Conservation (phyloP, 768 basidiomycete genomes). For the Royoungia palumana region DNA sequence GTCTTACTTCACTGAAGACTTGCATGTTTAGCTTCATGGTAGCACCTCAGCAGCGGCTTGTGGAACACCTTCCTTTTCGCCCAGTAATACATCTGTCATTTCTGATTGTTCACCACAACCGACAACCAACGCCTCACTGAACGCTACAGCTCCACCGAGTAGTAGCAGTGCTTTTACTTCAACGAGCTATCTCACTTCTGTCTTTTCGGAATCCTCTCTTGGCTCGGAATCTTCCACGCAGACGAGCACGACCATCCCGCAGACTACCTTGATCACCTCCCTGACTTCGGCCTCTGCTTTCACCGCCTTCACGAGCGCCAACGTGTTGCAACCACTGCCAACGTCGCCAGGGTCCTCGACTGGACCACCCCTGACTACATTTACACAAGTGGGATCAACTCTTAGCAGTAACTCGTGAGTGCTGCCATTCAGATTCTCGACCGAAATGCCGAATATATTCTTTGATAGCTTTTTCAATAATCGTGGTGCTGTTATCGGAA, state of each 20-base stretch:
- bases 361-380: constrained; percentile 38
- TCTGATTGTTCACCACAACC: constrained; percentile 2
- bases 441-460: constrained; percentile 1
- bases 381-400: constrained; percentile 39
- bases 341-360: constrained; percentile 47
- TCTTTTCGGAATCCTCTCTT: background rate
- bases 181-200: background rate
- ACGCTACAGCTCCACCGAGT: background rate
- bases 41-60: background rate
- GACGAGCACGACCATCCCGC: constrained; percentile 41
- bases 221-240: constrained; percentile 15
- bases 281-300: too few species aligned
- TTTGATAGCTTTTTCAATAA: constrained; percentile 57
- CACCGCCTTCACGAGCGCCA: constrained; percentile 33
- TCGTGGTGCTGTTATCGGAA: constrained; percentile 65
- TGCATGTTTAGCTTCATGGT: background rate
- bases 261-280: constrained; percentile 37
- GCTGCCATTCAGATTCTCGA: background rate
- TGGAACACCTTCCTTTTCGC: background rate
- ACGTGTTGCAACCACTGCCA: constrained; percentile 39
- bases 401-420: constrained; percentile 26
- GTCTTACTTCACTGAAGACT: background rate
- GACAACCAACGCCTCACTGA: background rate
- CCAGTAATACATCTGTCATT: background rate
- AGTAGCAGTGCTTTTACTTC: background rate